Evolutionary conservation across 1,284 basidiomycete genomes (phyloP).

Genomic region (Rhodotorula sp.): DNA sequence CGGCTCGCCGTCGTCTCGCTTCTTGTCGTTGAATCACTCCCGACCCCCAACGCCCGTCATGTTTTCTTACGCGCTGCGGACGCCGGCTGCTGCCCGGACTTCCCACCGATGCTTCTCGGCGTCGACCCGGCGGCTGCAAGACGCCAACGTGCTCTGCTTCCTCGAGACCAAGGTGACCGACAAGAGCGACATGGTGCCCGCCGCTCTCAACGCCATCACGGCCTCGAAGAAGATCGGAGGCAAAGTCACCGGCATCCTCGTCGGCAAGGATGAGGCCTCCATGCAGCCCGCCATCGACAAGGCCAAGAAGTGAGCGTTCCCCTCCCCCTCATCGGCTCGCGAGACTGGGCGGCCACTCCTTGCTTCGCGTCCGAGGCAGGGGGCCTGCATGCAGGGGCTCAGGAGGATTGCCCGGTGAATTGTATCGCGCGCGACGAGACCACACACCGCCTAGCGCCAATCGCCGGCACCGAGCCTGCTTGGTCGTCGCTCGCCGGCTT

Average conservation of each 20-base stretch:
- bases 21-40: no score
- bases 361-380: not conserved
- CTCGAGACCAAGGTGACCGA: constrained; percentile 68
- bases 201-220: constrained; percentile 82
- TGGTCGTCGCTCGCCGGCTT: not conserved
- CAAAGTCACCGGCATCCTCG: constrained; percentile 82
- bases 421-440: no score
- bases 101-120: constrained; percentile 14
- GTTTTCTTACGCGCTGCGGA: constrained; percentile 10
- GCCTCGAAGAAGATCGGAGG: constrained; percentile 78
- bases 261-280: constrained; percentile 66
- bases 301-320: constrained; percentile 70
- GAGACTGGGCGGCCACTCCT: not conserved
- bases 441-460: no score
- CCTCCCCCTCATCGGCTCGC: not conserved
- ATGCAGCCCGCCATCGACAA: constrained; percentile 68
- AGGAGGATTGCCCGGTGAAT: not conserved
- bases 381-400: not conserved
- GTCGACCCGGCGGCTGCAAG: constrained; percentile 1
- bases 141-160: constrained; percentile 63
- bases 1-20: no score
- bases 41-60: not conserved
- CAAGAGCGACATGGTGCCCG: constrained; percentile 74
- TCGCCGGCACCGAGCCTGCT: no score
- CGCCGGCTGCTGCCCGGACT: constrained; percentile 6